These are phyloP conservation scores for Pichia sp. DNA, from an alignment of 1,139 yeast species.

Conservation along the genomic window DNA sequence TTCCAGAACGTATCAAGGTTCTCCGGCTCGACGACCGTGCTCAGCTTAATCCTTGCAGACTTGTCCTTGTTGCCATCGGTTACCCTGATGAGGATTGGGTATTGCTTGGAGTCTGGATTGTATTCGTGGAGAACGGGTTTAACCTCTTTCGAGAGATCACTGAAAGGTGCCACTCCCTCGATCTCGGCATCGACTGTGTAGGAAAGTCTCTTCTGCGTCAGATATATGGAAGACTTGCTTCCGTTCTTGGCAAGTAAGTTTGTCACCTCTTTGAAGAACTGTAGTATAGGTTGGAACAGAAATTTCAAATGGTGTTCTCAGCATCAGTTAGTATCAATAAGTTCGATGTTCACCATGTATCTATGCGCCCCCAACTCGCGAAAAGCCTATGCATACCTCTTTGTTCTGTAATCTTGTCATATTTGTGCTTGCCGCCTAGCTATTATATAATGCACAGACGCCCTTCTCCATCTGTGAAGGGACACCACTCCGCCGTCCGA, in stretches of 20 bases:
- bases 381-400: constrained; percentile 19
- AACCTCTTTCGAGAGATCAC: constrained; percentile 19
- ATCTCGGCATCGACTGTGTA: constrained; percentile 29
- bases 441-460: background rate
- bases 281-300: constrained; percentile 9
- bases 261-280: constrained; percentile 40
- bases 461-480: background rate
- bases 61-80: constrained; percentile 51
- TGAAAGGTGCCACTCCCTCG: constrained; percentile 13
- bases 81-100: constrained; percentile 52
- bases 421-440: background rate
- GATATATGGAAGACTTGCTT: constrained; percentile 41
- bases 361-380: background rate
- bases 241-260: constrained; percentile 26
- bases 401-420: constrained; percentile 20
- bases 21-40: constrained; percentile 29
- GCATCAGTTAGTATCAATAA: too few relatives aligned
- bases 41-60: constrained; percentile 24
- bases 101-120: constrained; percentile 26
- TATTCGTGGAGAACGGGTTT: constrained; percentile 16
- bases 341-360: too few relatives aligned
- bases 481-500: background rate
- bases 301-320: background rate
- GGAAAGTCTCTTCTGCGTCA: constrained; percentile 38
- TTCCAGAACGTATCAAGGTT: constrained; percentile 30